A percentile compares a stretch with the other conserved stretches of the same genome.
Conservation (phyloP, 1,139 yeast species). For the Sugiyamaella japonica region DNA sequence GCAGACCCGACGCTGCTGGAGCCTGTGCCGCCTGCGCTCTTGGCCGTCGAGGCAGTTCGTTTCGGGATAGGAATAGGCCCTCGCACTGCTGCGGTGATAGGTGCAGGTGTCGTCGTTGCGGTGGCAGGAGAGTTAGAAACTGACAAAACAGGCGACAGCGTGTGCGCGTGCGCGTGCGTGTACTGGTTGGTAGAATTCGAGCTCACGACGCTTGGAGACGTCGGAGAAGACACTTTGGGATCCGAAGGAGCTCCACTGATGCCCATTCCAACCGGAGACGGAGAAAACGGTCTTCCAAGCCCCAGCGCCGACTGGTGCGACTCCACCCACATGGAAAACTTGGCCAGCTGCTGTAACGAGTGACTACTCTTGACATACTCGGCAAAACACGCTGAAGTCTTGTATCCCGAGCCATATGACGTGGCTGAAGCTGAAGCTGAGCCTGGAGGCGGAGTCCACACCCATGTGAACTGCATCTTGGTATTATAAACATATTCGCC, state of each 20-base stretch:
- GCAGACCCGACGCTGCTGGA: neutral
- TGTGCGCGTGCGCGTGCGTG: neutral
- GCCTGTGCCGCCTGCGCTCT: neutral
- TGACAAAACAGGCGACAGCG: neutral
- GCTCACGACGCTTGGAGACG: neutral
- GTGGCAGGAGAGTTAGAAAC: constrained; percentile 5
- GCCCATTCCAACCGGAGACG: constrained; percentile 10
- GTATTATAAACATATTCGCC: constrained; percentile 18
- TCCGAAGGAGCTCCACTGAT: constrained; percentile 1
- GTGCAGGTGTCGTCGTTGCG: no score
- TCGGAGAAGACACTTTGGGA: neutral
- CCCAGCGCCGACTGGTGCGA: constrained; percentile 10
- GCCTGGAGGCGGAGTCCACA: constrained; percentile 32
- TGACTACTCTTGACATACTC: constrained; percentile 45
- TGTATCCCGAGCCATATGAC: constrained; percentile 28
- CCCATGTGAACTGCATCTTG: constrained; percentile 36
- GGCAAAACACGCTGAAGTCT: constrained; percentile 38
- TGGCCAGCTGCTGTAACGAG: constrained; percentile 37
- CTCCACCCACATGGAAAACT: constrained; percentile 41
- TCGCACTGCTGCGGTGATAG: neutral
- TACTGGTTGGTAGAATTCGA: no score
- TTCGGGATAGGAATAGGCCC: constrained; percentile 9
- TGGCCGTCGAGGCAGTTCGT: neutral
- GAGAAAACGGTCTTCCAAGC: constrained; percentile 6
- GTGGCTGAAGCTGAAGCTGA: constrained; percentile 9